phyloP scores from a whole-genome alignment of 768 basidiomycete species.

The Leccinum variicolor region DNA sequence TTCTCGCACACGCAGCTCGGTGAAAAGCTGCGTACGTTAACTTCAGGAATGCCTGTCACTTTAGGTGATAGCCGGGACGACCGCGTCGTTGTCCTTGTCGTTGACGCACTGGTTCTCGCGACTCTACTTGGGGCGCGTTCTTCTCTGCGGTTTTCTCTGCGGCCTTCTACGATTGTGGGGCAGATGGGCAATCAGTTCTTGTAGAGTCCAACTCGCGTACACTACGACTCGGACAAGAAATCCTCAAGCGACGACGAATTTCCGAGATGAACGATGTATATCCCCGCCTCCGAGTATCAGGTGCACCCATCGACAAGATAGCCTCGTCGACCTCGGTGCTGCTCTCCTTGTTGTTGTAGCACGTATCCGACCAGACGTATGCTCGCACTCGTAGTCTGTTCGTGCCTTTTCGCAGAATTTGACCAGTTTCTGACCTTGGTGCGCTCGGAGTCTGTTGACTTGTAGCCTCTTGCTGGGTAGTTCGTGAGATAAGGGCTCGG shows the following conservation, averaged over 20 bases:
- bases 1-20: no score
- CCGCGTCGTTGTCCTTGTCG: slow-evolving; percentile 17
- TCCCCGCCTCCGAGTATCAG: slow-evolving; percentile 23
- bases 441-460: slow-evolving; percentile 13
- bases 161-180: slow-evolving; percentile 11
- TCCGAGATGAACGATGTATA: slow-evolving; percentile 25
- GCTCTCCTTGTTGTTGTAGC: slow-evolving; percentile 27
- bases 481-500: slow-evolving; percentile 23
- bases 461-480: slow-evolving; percentile 16
- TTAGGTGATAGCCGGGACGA: no score
- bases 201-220: slow-evolving; percentile 21
- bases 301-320: slow-evolving; percentile 19
- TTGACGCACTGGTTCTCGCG: slow-evolving; percentile 19
- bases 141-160: slow-evolving; percentile 20
- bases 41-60: no score
- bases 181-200: slow-evolving; percentile 26
- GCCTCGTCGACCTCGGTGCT: slow-evolving; percentile 28
- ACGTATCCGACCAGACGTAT: slow-evolving; percentile 29
- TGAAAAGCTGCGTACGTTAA: no score
- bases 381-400: slow-evolving; percentile 21
- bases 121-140: neutral
- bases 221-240: slow-evolving; percentile 23
- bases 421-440: slow-evolving; percentile 23
- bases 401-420: slow-evolving; percentile 28
- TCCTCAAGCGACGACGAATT: slow-evolving; percentile 22